Evolutionary conservation across 2,329 filamentous ascomycete genomes (phyloP), one percentile per base, ranked within the genome.

Genomic region (Colletotrichum lindemuthianum): DNA sequence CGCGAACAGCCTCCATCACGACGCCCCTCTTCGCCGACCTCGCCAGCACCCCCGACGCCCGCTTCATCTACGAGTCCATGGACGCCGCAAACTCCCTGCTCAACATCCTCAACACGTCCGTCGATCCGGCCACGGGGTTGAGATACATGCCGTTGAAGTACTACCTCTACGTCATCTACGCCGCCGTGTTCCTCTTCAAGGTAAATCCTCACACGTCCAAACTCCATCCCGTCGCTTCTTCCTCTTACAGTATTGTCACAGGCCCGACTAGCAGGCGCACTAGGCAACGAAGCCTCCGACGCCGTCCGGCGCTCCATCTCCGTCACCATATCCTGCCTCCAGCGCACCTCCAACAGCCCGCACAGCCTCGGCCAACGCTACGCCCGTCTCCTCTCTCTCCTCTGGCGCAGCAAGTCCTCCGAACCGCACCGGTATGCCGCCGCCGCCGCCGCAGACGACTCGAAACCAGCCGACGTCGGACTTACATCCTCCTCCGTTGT

Each of bases 21-120:
- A 48, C 16, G 12, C 58, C 61, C 10, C 57, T 57, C 7, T 86
- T 84, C 70, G 79, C 77, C 52, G 84, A 87, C 60, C 79, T 89
- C 3, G 85, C 86, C 6, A 84, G 83, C 1, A 85, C 86, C 59
- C 86, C 86, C 6, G 88, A 90, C 70, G 86, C 87, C 6, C 81
- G 88, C 6, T 90, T 90, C 72, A 89, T 90, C 60, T 90, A 89
- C 72, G 87, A 89, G 71, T 86, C 86, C 2, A 82, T 90, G 8
- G 86, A 89, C 68, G 86, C 88, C 2, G 88, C 87, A 0, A 89
- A 88, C 70, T 84, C 85, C 0, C 81, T 89, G 15, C 76, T 90
- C 12, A 84, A 81, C 13, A 87, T 86, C 2, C 79, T 90, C 16
- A 88, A 86, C 69, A 84, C 84, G 59, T 84, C 82, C 65, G 82